Base-by-base conservation (phyloP, 2,329 filamentous ascomycete genomes). In the Colletotrichum coccodes region DNA sequence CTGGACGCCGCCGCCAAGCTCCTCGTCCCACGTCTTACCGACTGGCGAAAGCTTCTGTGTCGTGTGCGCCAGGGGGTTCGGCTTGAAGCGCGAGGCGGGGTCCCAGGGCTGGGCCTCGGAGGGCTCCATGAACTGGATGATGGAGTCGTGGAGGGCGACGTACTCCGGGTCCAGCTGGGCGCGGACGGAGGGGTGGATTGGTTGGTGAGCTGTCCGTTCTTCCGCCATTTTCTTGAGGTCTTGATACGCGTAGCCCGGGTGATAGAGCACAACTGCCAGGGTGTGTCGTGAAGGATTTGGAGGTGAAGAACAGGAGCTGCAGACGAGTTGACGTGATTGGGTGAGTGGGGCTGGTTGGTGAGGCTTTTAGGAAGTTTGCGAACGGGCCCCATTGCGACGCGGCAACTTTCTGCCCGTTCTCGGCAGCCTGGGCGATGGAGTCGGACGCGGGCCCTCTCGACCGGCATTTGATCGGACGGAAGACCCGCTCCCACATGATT, bases 111-210 rank as follows among this genome's bases (percentile, higher is more conserved):
- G 74, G 18, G 70, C 62, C 59, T 83, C 78, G 36, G 78, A 77
- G 0, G 77, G 77, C 23, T 73, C 71, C 42, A 82, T 73, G 63
- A 79, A 81, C 56, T 81, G 80, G 30, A 82, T 68, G 70, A 79
- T 70, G 34, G 75, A 63, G 34, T 82, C 79, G 68, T 82, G 80
- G 54, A 80, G 78, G 36, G 73, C 73, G 36, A 80, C 76, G 46
- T 82, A 82, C 64, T 82, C 76, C 12, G 79, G 77, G 72, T 82
- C 80, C 1, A 82, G 75, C 6, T 56, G 61, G 3, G 70, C 63
- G 18, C 77, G 76, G 34, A 81, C 72, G 21, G 70, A 68, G 11
- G 76, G 74, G 68, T 81, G 76, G 57, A 81, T 73, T 32, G 79
- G 79, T 46, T 81, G 79, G 71, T 73, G 74, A 36, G 74, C 71